Conservation (phyloP, 75 land plant species). For the Cryptomeria japonica region DNA sequence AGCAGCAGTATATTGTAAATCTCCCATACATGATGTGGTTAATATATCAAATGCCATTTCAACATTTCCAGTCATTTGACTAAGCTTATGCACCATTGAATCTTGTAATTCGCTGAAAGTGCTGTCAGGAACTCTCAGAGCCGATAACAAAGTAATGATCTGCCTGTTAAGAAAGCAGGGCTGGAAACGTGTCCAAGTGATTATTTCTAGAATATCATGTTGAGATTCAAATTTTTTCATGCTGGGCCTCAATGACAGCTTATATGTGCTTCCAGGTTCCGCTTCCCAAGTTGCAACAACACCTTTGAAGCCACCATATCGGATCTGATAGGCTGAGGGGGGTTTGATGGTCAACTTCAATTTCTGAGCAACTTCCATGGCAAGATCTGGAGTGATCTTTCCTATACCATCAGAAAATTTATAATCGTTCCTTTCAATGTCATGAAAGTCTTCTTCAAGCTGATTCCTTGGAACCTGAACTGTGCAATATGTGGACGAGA, state of each 20-base stretch:
- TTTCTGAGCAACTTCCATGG: constrained; percentile 60
- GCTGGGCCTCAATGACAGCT: constrained; percentile 66
- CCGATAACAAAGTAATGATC: constrained; percentile 74
- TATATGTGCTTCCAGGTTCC: constrained; percentile 31
- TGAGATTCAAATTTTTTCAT: constrained; percentile 85
- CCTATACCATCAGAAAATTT: constrained; percentile 91
- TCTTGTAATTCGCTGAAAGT: constrained; percentile 69
- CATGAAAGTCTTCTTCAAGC: constrained; percentile 32
- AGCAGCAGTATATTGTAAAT: constrained; percentile 65
- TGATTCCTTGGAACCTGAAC: constrained; percentile 52
- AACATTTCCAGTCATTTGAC: constrained; percentile 50
- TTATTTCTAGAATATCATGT: constrained; percentile 65
- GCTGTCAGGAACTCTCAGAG: constrained; percentile 59
- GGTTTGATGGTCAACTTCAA: constrained; percentile 47
- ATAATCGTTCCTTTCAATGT: constrained; percentile 63
- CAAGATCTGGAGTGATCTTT: constrained; percentile 70
- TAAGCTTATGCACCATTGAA: constrained; percentile 51
- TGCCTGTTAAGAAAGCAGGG: constrained; percentile 88
- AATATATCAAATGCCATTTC: constrained; percentile 72
- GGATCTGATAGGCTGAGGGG: constrained; percentile 87
- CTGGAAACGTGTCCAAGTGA: constrained; percentile 78
- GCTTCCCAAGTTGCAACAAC: constrained; percentile 73
- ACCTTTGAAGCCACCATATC: constrained; percentile 95
- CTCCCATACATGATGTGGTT: constrained; percentile 60
- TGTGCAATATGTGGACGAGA: constrained; percentile 82